Evolutionary conservation across 2,329 filamentous ascomycete species (phyloP), one percentile per base, ranked within the genome.

Genomic region (Neofusicoccum sp.): DNA sequence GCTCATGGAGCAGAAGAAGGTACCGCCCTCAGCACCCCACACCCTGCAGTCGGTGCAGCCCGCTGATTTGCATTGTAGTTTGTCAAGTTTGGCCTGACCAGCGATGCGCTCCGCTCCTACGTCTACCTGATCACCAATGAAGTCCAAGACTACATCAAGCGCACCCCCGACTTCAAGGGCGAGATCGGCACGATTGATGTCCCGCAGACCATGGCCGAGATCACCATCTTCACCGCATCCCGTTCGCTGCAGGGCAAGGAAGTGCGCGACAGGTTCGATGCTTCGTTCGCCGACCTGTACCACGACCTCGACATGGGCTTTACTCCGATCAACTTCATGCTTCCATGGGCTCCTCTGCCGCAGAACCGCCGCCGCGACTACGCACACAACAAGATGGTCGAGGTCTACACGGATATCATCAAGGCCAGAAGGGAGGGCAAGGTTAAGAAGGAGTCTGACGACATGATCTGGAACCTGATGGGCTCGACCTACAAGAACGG

Each of bases 1-100:
- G 78, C 84, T 96, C 71, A 96, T 96, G 91, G 91, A 96, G 79
- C 91, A 96, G 81, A 96, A 96, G 82, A 95, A 93, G 86, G 90
- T 92, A 74, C 64, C n/a, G 20, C 33, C 3, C 49, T 16, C n/a
- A 20, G 7, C 20, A 11, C 26, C 4, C 41, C 5, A 45, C 8
- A 5, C 12, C 5, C 34, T 11, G 2, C 24, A 20, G 11, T 5
- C 3, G 5, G 24, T 8, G 44, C 41, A 47, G 7, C 44, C 38
- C 12, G 43, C 64, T 68, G 38, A 70, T 58, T 20, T n/a, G 16
- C 16, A 24, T 2, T 6, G 26, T 68, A 85, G 88, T 91, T 93
- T 71, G 89, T 92, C 86, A 93, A 93, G 76, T 86, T 89, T 68
- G 89, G 88, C 64, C 85, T 93, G 58, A 91, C 89, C 28, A 87